Percentiles rank a stretch among this genome's conserved stretches.
Evolutionary conservation across 306 rosid genomes (phyloP).

Genomic region (Amphicarpaea edgeworthii): DNA sequence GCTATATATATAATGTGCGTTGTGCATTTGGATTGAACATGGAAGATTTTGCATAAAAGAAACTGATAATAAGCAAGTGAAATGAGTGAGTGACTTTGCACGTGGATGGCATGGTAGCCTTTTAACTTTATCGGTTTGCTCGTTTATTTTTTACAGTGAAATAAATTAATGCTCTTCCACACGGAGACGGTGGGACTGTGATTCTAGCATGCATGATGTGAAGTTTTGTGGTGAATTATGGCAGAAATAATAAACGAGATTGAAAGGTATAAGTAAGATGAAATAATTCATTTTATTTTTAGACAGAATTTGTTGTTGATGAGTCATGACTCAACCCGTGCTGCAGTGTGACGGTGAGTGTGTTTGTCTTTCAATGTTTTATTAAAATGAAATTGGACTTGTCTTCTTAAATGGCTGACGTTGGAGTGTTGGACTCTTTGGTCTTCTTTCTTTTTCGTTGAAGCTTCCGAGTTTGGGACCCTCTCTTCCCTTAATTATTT

Average conservation of each 20-base stretch:
- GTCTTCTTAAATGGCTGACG: too few species aligned
- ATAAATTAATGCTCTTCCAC: background rate
- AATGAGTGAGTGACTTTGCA: too few species aligned
- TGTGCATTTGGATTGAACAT: too few species aligned
- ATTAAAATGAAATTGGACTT: background rate
- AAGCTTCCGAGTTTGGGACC: too few species aligned
- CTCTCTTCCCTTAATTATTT: too few species aligned
- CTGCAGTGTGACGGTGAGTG: background rate
- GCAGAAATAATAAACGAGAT: background rate
- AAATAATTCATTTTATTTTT: background rate
- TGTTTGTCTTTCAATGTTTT: background rate
- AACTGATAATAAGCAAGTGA: too few species aligned
- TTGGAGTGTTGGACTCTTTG: too few species aligned
- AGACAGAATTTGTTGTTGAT: background rate
- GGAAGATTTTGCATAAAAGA: too few species aligned
- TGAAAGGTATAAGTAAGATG: background rate
- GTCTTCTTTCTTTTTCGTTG: too few species aligned
- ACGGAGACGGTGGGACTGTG: background rate
- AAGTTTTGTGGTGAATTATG: background rate
- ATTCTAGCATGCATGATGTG: background rate
- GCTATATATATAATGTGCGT: too few species aligned
- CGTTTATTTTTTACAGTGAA: background rate
- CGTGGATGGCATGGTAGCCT: too few species aligned
- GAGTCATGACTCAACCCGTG: background rate
- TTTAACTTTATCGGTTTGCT: background rate